Evolutionary conservation across 495 filamentous ascomycete genomes (phyloP), one percentile per base, ranked within the genome.

Genomic region (Daldinia vernicosa): DNA sequence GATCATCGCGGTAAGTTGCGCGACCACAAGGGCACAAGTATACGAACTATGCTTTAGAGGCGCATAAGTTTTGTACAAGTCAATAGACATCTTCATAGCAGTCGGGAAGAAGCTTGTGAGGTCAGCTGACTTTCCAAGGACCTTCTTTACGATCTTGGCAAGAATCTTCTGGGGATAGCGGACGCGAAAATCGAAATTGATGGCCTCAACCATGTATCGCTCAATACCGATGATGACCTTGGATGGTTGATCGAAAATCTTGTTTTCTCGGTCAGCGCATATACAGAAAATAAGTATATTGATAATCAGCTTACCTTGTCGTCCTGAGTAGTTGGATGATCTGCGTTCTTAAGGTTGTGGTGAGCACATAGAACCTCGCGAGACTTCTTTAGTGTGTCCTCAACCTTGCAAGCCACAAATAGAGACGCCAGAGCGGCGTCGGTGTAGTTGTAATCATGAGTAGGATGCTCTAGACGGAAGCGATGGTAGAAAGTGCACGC

Each of bases 311-410:
- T 64, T 78, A 96, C 94, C 66, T 88, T 86, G 76, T 96, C 92
- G 79, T 99, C 95, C 0, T 92, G 86, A 6, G 90, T 91, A 50
- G 94, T 85, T 63, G 89, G 88, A 66, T 98, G 94, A 19, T 88
- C 83, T 9, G 89, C 83, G 8, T 89, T 80, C 75, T 92, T 93
- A 19, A 97, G 79, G 70, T 98, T 98, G 81, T 94, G 92, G 4
- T 91, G 90, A 6, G 94, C 94, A 66, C 92, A 95, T 5, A 98
- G 83, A 63, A 99, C 95, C 60, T 99, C 95, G 55, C 88, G 88
- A 17, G 93, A 97, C 81, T 98, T 98, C 81, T 99, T 98, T 52
- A 98, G 84, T 1, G 95, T 98, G 77, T 99, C 95, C 75, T 99
- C 95, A 50, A 95, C 93, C 79, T 99, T 99, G 86, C 95, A 98